Conservation (phyloP, 2,329 filamentous ascomycete genomes). For the Fusarium sterilihyphosum region DNA sequence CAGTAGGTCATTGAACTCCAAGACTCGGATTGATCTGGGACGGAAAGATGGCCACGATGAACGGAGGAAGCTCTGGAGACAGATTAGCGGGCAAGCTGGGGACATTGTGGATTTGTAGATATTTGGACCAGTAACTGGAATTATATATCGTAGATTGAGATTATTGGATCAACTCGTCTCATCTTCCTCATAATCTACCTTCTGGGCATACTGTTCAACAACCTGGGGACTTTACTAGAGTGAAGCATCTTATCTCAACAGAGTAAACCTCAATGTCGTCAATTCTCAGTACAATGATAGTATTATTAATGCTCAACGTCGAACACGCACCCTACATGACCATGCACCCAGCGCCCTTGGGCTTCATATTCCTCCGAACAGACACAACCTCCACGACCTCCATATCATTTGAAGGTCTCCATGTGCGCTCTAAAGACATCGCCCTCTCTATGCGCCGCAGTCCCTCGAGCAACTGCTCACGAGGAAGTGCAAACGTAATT, state of each 20-base stretch:
- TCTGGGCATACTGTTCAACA: too few species aligned
- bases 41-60: neutral
- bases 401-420: neutral
- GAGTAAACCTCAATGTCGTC: neutral
- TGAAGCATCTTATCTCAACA: neutral
- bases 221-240: neutral
- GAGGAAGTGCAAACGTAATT: neutral
- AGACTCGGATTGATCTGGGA: neutral
- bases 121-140: accelerated
- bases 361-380: neutral
- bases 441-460: neutral
- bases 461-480: neutral
- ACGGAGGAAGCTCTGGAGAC: neutral
- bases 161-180: neutral
- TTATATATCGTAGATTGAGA: neutral
- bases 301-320: neutral
- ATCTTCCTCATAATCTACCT: neutral
- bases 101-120: neutral
- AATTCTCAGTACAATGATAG: neutral
- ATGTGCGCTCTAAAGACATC: neutral
- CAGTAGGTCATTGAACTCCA: neutral
- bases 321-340: neutral
- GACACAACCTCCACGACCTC: neutral
- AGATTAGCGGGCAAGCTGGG: neutral
- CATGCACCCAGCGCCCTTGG: neutral